phyloP scores from a whole-genome alignment of 1,139 yeast genomes.

The Yamadazyma jaroonii region DNA sequence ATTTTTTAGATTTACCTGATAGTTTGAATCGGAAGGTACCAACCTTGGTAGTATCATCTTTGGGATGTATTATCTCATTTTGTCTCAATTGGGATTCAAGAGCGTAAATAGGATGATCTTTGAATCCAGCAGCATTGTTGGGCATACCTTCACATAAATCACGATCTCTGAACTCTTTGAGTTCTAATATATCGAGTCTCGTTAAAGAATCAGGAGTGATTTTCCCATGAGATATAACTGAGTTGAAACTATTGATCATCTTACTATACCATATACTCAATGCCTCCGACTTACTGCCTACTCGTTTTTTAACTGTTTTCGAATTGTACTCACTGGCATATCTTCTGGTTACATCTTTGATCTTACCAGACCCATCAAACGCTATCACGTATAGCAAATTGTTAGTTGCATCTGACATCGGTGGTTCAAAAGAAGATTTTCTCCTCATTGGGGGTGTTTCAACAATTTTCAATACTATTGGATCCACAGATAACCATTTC shows the following conservation, averaged over 20 bases:
- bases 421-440: slow-evolving; percentile 74
- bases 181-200: slow-evolving; percentile 65
- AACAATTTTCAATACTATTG: slow-evolving; percentile 59
- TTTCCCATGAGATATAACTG: slow-evolving; percentile 14
- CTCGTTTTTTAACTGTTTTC: slow-evolving; percentile 68
- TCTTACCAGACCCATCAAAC: slow-evolving; percentile 61
- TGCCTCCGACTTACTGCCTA: slow-evolving; percentile 52
- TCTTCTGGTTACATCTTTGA: slow-evolving; percentile 81
- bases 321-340: slow-evolving; percentile 73
- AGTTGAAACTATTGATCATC: slow-evolving; percentile 32
- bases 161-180: slow-evolving; percentile 63
- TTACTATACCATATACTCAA: slow-evolving; percentile 65
- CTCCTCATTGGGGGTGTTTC: slow-evolving; percentile 62
- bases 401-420: slow-evolving; percentile 56
- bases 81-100: slow-evolving; percentile 69
- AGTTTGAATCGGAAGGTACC: slow-evolving; percentile 58
- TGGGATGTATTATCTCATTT: slow-evolving; percentile 71
- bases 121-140: slow-evolving; percentile 74
- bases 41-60: slow-evolving; percentile 53
- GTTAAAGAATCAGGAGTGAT: slow-evolving; percentile 21
- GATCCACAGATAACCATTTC: slow-evolving; percentile 86
- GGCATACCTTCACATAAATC: slow-evolving; percentile 87
- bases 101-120: slow-evolving; percentile 84
- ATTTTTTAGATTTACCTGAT: slow-evolving; percentile 24
- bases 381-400: slow-evolving; percentile 74